Percentiles rank a stretch among this genome's conserved stretches.
These are phyloP conservation scores for Porcisia deanei DNA, from an alignment of 208 protist genomes.

Conservation along the genomic window DNA sequence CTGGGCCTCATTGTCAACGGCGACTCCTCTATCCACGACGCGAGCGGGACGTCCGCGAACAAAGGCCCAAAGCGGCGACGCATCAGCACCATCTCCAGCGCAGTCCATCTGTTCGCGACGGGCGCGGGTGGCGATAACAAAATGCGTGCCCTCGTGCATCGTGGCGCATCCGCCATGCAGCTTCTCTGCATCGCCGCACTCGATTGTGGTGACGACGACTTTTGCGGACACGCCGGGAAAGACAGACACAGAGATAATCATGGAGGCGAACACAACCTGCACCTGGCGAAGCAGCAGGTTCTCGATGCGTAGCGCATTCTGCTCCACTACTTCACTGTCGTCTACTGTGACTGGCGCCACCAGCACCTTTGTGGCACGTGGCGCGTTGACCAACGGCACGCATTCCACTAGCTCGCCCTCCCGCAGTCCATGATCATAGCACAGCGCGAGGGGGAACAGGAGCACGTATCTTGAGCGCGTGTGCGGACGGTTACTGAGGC, in stretches of 20 bases:
- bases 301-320: slow-evolving; percentile 88
- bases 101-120: slow-evolving; percentile 33
- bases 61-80: slow-evolving; percentile 51
- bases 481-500: slow-evolving; percentile 57
- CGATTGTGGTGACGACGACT: slow-evolving; percentile 65
- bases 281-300: slow-evolving; percentile 78
- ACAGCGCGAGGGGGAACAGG: slow-evolving; percentile 53
- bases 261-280: slow-evolving; percentile 80
- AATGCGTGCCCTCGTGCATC: slow-evolving; percentile 86
- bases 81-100: background rate
- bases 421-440: slow-evolving; percentile 48
- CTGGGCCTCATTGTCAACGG: slow-evolving; percentile 4
- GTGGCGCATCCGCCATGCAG: slow-evolving; percentile 55
- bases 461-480: slow-evolving; percentile 54
- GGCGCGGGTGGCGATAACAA: slow-evolving; percentile 77
- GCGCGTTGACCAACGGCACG: slow-evolving; percentile 39
- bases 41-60: slow-evolving; percentile 37
- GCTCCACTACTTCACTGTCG: slow-evolving; percentile 93
- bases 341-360: slow-evolving; percentile 85
- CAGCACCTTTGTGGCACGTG: slow-evolving; percentile 68
- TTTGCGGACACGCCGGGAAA: slow-evolving; percentile 69
- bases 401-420: slow-evolving; percentile 66
- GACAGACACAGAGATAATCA: slow-evolving; percentile 70
- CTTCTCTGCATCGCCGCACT: slow-evolving; percentile 42
- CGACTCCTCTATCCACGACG: background rate